Base-by-base conservation (phyloP, 257 asterid species). In the Plantago ovata region DNA sequence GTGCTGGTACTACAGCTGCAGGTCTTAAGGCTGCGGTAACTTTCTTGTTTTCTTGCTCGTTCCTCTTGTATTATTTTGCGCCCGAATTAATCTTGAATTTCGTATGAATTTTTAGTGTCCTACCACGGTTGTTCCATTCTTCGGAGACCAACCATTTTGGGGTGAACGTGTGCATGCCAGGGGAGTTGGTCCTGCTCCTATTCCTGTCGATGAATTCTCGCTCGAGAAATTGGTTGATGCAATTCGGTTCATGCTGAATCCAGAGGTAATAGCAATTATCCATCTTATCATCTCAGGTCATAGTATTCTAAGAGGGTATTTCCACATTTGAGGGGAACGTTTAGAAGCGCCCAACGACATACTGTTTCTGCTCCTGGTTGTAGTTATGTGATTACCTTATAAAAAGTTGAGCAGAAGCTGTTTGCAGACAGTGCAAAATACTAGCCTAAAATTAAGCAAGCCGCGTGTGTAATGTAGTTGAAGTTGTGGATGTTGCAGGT, bases 1-100 rank as follows among this genome's bases (percentile, higher is more conserved):
- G 98, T 42, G 96, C 98, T 43, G 98, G 95, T 62, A 91, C 98
- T 65, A 91, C 98, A 2, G 98, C 96, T 40, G 96, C 98, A 14
- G 94, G 98, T 57, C 95, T 91, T 55, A 87, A 84, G 82, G 92
- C 95, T 13, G 96, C 95, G 33, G 98, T 84, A 80, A 62, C 53
- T 38, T 8, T 20, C 33, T 64, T 7, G 59, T 28, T 28, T 28
- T 56, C 61, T 19, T 21, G 56, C 21, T 13, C 13, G 9, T 36
- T 53, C 33, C n/a, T 36, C 36, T 44, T 13, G 23, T 11, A 16
- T 28, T 20, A 42, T 59, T 11, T 50, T n/a, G 2, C 39, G 40
- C 58, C 60, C 49, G n/a, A 56, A 7, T 32, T 4, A 4, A 42
- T 50, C 63, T 24, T 10, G 15, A 3, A 23, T 33, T 13, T n/a